phyloP scores from a whole-genome alignment of 2,329 filamentous ascomycete genomes.

The Nannizziopsis arthrosporioides region DNA sequence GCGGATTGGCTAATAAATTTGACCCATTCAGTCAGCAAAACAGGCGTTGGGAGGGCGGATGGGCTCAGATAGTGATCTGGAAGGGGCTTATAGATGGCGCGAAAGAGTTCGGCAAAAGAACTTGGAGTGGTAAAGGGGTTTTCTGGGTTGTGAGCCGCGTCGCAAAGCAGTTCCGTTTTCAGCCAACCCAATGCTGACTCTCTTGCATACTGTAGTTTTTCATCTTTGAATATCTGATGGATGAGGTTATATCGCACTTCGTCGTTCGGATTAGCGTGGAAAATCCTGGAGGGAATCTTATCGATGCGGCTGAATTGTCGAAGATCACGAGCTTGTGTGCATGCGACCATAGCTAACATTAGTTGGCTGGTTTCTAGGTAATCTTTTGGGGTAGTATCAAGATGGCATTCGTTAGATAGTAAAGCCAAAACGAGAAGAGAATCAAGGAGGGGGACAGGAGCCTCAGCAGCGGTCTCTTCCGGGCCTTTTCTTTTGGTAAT shows the following conservation, averaged over 20 bases:
- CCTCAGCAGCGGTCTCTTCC: slow-evolving; percentile 20
- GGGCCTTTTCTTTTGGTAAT: slow-evolving; percentile 28
- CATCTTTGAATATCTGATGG: slow-evolving; percentile 44
- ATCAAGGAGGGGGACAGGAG: slow-evolving; percentile 42
- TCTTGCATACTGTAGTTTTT: slow-evolving; percentile 43
- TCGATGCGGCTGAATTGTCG: slow-evolving; percentile 30
- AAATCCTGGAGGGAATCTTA: slow-evolving; percentile 26
- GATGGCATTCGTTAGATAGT: slow-evolving; percentile 32
- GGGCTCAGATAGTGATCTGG: slow-evolving; percentile 22
- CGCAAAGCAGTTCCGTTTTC: slow-evolving; percentile 46
- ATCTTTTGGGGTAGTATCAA: slow-evolving; percentile 34
- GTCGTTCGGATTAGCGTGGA: slow-evolving; percentile 44
- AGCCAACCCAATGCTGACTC: slow-evolving; percentile 50
- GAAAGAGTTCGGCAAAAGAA: slow-evolving; percentile 36
- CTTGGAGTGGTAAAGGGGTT: slow-evolving; percentile 27
- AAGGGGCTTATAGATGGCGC: slow-evolving; percentile 39
- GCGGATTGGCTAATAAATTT: slow-evolving; percentile 38
- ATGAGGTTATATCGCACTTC: slow-evolving; percentile 44
- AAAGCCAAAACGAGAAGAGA: slow-evolving; percentile 43
- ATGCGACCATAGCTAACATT: slow-evolving; percentile 36
- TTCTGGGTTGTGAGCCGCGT: neutral
- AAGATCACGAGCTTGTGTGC: slow-evolving; percentile 21
- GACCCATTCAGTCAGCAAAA: slow-evolving; percentile 28
- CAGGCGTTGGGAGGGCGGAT: neutral
- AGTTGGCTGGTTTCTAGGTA: slow-evolving; percentile 45